A percentile compares a stretch with the other conserved stretches of the same genome.
phyloP scores from a whole-genome alignment of 1,284 basidiomycete genomes.

The Trichosporon inkin region DNA sequence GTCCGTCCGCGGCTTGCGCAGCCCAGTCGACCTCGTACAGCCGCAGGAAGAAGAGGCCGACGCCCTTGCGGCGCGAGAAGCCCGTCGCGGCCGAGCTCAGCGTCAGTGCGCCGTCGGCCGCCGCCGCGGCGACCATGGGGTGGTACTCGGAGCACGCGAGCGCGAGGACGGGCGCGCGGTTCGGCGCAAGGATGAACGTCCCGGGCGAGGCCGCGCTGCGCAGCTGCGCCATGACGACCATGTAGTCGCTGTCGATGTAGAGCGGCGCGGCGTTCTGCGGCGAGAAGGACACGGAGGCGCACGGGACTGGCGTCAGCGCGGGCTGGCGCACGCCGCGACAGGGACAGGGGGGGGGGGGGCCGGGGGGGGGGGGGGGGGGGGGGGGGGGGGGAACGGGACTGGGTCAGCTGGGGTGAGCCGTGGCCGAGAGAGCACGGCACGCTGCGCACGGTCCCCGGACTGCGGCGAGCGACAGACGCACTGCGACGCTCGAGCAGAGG shows the following conservation, averaged over 20 bases:
- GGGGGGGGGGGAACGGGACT: too few species aligned
- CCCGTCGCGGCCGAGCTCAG: constrained; percentile 27
- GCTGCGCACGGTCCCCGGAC: background rate
- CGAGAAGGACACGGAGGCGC: constrained; percentile 36
- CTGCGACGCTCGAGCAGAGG: too few species aligned
- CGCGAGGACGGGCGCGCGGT: constrained; percentile 72
- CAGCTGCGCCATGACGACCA: constrained; percentile 31
- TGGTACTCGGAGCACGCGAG: constrained; percentile 76
- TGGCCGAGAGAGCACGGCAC: background rate
- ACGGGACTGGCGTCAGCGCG: constrained; percentile 29
- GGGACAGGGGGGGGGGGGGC: background rate
- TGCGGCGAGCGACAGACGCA: too few species aligned
- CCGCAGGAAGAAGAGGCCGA: constrained; percentile 67
- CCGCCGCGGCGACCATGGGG: constrained; percentile 72
- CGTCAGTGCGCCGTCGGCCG: constrained; percentile 70
- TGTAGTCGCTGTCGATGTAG: constrained; percentile 42
- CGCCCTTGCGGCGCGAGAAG: constrained; percentile 28
- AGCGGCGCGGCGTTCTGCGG: constrained; percentile 34
- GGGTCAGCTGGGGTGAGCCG: too few species aligned
- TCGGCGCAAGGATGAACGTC: constrained; percentile 24
- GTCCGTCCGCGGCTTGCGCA: constrained; percentile 56
- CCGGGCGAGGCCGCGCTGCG: constrained; percentile 18
- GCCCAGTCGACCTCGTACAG: constrained; percentile 84
- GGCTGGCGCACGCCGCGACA: background rate
- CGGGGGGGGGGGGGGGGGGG: background rate